Evolutionary conservation across 2,329 filamentous ascomycete species (phyloP), one percentile per base, ranked within the genome.

Genomic region (Aspergillus tanneri): DNA sequence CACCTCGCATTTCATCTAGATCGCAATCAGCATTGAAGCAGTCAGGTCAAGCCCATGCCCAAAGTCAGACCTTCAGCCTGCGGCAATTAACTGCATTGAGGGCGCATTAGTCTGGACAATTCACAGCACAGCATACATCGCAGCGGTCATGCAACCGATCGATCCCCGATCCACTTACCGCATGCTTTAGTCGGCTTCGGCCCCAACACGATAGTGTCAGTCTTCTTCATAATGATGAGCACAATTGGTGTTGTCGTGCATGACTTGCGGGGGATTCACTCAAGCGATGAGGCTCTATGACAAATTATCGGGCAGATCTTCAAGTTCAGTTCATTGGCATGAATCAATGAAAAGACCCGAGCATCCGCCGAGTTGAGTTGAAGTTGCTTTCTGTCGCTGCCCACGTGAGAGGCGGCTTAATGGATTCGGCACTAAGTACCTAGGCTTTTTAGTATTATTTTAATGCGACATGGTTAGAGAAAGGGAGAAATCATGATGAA

Each of bases 181-280:
- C 62, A 65, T 25, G 62, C 60, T 47, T 65, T 65, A n/a, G 61
- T 65, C 28, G 62, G 62, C 53, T 60, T 65, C 5, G 62, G 62
- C 4, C 58, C 62, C 27, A 58, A 28, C 21, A 53, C 44, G 24
- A 55, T 46, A 4, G 46, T 44, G 44, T 47, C 42, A n/a, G 47
- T 50, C 43, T 52, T 58, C 24, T 55, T 55, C 57, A 63, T 63
- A 35, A 9, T 50, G 30, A 42, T 42, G 9, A 12, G 14, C 16
- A 16, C 34, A 23, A 45, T 45, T 34, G 14, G 9, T 22, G 36
- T 19, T 5, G 36, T 11, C 36, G 4, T 23, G 36, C 30, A 38
- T 38, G 36, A n/a, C 36, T 38, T 11, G 16, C 8, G 19, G 22
- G 21, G 12, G 22, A n/a, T 18, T 1, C 10, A 22, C n/a, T 12